Conservation (phyloP, 176 grass and related monocot genomes). For the Chrysopogon serrulatus region DNA sequence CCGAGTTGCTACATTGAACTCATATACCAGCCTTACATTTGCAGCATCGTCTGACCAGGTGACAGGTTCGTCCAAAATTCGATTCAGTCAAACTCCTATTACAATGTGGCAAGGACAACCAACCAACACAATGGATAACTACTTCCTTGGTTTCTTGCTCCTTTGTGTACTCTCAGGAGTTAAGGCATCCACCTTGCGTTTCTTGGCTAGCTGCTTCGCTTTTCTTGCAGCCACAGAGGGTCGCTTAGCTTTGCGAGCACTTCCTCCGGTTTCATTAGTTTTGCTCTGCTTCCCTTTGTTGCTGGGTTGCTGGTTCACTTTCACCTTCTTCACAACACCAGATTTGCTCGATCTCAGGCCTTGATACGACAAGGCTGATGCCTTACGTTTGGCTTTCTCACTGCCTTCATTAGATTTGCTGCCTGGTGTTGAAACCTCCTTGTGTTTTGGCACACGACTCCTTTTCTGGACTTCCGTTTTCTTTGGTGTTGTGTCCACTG, state of each 20-base stretch:
- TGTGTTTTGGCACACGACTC: conserved; percentile 17
- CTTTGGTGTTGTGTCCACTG: conserved; percentile 30
- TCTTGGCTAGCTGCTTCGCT: conserved; percentile 65
- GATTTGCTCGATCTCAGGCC: conserved; percentile 69
- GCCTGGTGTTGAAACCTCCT: conserved; percentile 14
- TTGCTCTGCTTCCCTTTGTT: conserved; percentile 38
- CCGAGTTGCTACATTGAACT: not conserved
- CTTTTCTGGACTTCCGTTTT: conserved; percentile 15
- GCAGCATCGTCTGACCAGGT: not conserved
- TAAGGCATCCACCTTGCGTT: conserved; percentile 52
- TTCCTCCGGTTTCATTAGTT: conserved; percentile 5
- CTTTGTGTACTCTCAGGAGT: conserved; percentile 55
- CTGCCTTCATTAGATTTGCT: conserved; percentile 27
- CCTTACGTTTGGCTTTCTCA: conserved; percentile 37
- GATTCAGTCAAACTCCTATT: not conserved
- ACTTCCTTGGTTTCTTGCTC: conserved; percentile 71
- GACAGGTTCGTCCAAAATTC: conserved; percentile 4
- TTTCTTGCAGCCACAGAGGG: conserved; percentile 87
- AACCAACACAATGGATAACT: not conserved
- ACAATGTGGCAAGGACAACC: not conserved
- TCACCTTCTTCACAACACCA: conserved; percentile 61
- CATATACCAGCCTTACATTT: conserved; percentile 6
- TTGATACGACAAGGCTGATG: conserved; percentile 63
- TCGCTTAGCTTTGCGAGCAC: conserved; percentile 40
- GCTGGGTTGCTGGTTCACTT: conserved; percentile 18